These are phyloP conservation scores for Russula ochroleuca DNA, from an alignment of 768 basidiomycete species.

Conservation along the genomic window DNA sequence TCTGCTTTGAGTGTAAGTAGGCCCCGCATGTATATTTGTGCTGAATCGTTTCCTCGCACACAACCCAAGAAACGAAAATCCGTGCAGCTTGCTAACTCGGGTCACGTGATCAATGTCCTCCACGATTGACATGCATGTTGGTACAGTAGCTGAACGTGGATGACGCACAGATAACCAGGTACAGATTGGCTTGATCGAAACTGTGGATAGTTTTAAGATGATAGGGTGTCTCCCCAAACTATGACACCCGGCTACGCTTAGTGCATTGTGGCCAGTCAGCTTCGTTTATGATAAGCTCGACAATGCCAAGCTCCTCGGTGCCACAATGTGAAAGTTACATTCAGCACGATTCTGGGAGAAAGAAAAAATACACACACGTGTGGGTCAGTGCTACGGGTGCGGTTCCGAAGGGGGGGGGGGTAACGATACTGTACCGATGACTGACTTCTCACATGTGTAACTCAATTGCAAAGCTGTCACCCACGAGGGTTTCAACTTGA, in stretches of 20 bases:
- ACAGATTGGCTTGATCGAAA: constrained; percentile 34
- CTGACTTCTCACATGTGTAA: constrained; percentile 23
- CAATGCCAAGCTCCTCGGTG: constrained; percentile 35
- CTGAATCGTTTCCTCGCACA: constrained; percentile 45
- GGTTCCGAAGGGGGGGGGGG: not conserved
- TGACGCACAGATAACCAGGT: constrained; percentile 41
- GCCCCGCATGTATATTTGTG: not conserved
- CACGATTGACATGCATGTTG: not conserved
- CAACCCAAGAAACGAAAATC: constrained; percentile 47
- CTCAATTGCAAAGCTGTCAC: constrained; percentile 20
- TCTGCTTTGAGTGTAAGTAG: not conserved
- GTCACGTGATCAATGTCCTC: constrained; percentile 34
- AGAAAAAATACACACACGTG: not conserved
- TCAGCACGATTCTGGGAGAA: constrained; percentile 36
- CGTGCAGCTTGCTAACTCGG: constrained; percentile 39
- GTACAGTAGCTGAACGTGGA: constrained; percentile 30
- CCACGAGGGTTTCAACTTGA: constrained; percentile 15
- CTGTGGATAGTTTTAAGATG: constrained; percentile 33
- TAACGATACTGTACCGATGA: not conserved
- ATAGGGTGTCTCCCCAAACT: constrained; percentile 39
- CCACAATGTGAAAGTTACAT: constrained; percentile 42
- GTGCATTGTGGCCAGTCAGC: constrained; percentile 36
- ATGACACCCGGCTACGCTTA: constrained; percentile 40
- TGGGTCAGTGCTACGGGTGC: not conserved
- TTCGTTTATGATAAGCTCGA: constrained; percentile 31